These are phyloP conservation scores for Taxillus chinensis DNA, from an alignment of 164 flowering plant species.

Conservation along the genomic window DNA sequence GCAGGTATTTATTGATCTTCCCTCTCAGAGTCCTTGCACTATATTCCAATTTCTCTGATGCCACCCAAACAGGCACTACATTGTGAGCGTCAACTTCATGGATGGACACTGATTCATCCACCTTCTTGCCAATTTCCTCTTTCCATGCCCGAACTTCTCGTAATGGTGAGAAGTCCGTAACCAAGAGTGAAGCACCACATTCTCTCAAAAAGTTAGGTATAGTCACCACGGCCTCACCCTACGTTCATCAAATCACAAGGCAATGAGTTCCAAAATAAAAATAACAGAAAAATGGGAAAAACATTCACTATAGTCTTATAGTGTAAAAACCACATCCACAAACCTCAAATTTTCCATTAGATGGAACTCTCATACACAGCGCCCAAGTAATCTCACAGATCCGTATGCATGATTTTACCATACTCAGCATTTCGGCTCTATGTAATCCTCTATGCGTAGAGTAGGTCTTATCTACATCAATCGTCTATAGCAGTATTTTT, in stretches of 20 bases:
- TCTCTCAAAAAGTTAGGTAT: slow-evolving; percentile 63
- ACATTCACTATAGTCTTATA: background rate
- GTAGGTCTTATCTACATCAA: no score
- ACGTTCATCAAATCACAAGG: slow-evolving; percentile 1
- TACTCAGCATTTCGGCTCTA: no score
- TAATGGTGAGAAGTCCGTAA: slow-evolving; percentile 81
- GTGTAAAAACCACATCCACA: background rate
- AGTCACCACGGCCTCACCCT: slow-evolving; percentile 83
- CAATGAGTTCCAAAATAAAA: background rate
- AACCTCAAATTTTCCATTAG: background rate
- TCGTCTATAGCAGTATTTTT: no score
- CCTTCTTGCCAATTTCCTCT: slow-evolving; percentile 54
- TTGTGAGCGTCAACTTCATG: slow-evolving; percentile 98
- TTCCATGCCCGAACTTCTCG: slow-evolving; percentile 59
- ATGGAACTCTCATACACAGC: background rate
- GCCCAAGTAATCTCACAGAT: background rate
- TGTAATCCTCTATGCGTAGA: no score
- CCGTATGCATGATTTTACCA: no score
- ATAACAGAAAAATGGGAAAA: background rate
- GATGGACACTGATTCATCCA: slow-evolving; percentile 45
- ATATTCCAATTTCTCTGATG: slow-evolving; percentile 86
- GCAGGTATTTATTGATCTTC: slow-evolving; percentile 74
- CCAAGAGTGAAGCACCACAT: slow-evolving; percentile 74
- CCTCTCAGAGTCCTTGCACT: slow-evolving; percentile 73
- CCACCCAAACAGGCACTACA: slow-evolving; percentile 83